A percentile compares a stretch with the other conserved stretches of the same genome.
phyloP scores from a whole-genome alignment of 2,329 filamentous ascomycete genomes.

The Cercospora citrullina region DNA sequence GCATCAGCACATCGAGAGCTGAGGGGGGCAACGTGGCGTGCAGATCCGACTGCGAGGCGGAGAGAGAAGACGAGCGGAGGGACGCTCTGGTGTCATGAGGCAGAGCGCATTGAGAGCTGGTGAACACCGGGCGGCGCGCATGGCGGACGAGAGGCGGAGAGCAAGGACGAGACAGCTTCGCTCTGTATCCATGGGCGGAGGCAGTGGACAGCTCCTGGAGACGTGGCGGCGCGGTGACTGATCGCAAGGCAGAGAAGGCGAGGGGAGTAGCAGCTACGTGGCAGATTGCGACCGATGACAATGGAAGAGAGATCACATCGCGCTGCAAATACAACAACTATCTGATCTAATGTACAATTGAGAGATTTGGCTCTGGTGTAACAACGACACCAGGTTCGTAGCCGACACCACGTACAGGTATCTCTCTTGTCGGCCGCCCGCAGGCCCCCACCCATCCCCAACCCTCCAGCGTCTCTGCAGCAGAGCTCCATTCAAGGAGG shows the following conservation, averaged over 20 bases:
- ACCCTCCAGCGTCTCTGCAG: slow-evolving; percentile 2
- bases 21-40: background rate
- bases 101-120: background rate
- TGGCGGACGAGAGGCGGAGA: background rate
- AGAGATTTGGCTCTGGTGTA: slow-evolving; percentile 7
- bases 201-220: background rate
- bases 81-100: background rate
- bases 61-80: background rate
- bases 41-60: background rate
- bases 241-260: background rate
- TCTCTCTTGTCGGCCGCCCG: background rate
- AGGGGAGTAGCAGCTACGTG: background rate
- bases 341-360: background rate
- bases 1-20: background rate
- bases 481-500: slow-evolving; percentile 6
- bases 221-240: background rate
- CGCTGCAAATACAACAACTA: background rate
- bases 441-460: background rate
- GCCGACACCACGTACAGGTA: slow-evolving; percentile 3
- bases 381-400: slow-evolving; percentile 7
- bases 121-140: background rate
- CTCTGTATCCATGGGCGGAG: background rate
- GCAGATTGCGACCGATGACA: background rate
- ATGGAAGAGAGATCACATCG: background rate
- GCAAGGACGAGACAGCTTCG: background rate